These are phyloP conservation scores for Epichloe uncinata DNA, from an alignment of 2,329 filamentous ascomycete genomes.

Conservation along the genomic window DNA sequence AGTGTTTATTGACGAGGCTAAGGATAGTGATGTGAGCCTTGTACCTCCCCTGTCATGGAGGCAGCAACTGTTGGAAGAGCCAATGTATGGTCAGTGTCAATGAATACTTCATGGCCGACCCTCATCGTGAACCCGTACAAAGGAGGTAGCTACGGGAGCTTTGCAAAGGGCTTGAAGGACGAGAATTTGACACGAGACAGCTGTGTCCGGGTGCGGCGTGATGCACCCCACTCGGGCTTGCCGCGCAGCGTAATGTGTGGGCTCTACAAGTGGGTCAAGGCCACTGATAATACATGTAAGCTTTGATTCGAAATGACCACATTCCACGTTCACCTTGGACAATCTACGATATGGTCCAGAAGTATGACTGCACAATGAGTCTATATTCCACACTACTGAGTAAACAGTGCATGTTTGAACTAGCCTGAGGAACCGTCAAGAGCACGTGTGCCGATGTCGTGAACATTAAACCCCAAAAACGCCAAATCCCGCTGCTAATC, in stretches of 20 bases:
- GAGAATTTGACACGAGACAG: background rate
- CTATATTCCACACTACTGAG: background rate
- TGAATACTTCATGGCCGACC: background rate
- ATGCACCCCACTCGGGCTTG: background rate
- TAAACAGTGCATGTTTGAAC: background rate
- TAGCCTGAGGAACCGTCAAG: background rate
- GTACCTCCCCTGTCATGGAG: background rate
- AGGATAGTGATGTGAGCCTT: background rate
- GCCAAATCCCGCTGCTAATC: conserved; percentile 68
- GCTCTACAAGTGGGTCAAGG: background rate
- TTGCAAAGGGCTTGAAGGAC: background rate
- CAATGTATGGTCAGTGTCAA: background rate
- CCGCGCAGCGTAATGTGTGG: background rate
- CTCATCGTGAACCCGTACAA: background rate
- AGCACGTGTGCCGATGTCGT: background rate
- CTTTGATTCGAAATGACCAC: background rate
- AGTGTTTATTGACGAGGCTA: background rate
- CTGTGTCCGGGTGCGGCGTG: background rate
- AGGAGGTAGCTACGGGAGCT: no score
- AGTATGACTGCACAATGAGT: background rate
- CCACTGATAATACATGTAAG: background rate
- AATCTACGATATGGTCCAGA: no score
- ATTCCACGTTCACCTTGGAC: no score
- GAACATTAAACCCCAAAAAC: background rate
- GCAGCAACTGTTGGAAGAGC: background rate